These are phyloP conservation scores for Saksenaea vasiformis DNA, from an alignment of 371 early-diverging fungal genomes.

Conservation along the genomic window DNA sequence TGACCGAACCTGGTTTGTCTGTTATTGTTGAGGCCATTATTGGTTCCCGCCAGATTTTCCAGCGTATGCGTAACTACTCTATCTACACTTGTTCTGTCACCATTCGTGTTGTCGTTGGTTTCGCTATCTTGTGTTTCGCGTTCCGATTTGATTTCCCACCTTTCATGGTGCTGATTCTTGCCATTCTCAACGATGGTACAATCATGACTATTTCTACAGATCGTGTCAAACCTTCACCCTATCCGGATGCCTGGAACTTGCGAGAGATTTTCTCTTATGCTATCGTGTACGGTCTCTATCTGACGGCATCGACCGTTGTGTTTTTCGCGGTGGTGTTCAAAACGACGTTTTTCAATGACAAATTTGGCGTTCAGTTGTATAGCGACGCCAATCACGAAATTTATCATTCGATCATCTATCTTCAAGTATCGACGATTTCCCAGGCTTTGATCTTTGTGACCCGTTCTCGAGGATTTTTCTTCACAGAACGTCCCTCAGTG, in stretches of 20 bases:
- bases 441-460: conserved; percentile 58
- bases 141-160: conserved; percentile 63
- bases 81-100: conserved; percentile 65
- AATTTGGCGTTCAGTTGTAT: conserved; percentile 41
- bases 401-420: conserved; percentile 53
- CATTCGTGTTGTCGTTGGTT: conserved; percentile 64
- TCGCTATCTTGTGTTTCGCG: conserved; percentile 56
- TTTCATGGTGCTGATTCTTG: conserved; percentile 63
- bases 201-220: conserved; percentile 65
- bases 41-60: conserved; percentile 69
- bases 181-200: conserved; percentile 63
- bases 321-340: conserved; percentile 49
- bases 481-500: conserved; percentile 50
- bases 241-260: conserved; percentile 60
- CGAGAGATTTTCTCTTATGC: conserved; percentile 59
- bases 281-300: conserved; percentile 55
- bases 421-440: conserved; percentile 57
- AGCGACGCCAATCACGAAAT: conserved; percentile 36
- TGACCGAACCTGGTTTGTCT: conserved; percentile 76
- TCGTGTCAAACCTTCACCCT: conserved; percentile 56
- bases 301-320: conserved; percentile 53
- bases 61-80: conserved; percentile 66
- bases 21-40: conserved; percentile 69
- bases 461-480: conserved; percentile 56
- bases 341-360: conserved; percentile 48